A percentile compares a stretch with the other conserved stretches of the same genome.
Conservation (phyloP, 306 rosid genomes). For the Dicorynia guianensis region DNA sequence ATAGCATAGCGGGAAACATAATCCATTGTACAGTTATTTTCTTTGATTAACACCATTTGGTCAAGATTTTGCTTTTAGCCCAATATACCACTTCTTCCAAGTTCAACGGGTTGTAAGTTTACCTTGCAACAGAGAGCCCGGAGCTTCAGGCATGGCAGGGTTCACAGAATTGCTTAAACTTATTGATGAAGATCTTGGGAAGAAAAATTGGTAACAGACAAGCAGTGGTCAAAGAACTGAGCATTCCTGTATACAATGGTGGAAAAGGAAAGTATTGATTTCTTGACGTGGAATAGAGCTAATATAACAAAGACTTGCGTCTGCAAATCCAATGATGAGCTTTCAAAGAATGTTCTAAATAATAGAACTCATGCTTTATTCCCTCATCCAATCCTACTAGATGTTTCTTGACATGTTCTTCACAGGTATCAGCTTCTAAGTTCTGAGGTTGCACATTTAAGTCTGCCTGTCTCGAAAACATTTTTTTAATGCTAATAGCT, state of each 20-base stretch:
- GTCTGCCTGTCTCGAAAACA: background rate
- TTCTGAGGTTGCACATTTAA: background rate
- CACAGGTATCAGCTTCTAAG: conserved; percentile 8
- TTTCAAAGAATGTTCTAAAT: background rate
- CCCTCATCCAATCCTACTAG: background rate
- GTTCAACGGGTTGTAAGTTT: no score
- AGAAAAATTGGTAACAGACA: conserved; percentile 2
- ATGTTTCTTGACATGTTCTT: background rate
- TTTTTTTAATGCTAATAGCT: background rate
- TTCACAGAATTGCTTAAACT: no score
- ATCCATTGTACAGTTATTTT: no score
- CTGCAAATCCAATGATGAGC: background rate
- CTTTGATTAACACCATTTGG: no score
- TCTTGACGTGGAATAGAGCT: background rate
- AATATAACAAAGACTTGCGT: background rate
- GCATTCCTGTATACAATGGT: no score
- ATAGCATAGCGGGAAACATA: background rate
- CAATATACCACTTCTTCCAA: no score
- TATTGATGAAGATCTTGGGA: no score
- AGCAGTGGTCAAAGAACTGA: background rate
- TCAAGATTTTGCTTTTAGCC: no score
- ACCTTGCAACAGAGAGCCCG: no score
- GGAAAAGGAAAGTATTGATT: background rate
- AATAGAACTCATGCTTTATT: background rate
- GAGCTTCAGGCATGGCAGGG: no score